Conservation (phyloP, 495 filamentous ascomycete genomes). For the Penicillium steckii region DNA sequence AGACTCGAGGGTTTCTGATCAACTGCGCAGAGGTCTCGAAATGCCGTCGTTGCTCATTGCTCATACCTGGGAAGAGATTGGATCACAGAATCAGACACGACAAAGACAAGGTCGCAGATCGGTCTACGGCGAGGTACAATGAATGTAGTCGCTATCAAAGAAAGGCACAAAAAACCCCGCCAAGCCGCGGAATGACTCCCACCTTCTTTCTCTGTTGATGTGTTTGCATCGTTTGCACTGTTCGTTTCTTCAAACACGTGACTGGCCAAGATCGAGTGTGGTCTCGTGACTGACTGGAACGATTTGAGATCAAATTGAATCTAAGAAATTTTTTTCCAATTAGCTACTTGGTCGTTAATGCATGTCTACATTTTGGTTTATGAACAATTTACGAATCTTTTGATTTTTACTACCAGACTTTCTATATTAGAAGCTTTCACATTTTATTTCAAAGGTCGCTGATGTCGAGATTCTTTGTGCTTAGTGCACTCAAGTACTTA, state of each 20-base stretch:
- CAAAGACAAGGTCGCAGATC: not conserved
- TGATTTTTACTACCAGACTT: no score
- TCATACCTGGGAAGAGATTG: not conserved
- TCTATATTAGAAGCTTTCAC: no score
- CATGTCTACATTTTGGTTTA: no score
- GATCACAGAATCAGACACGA: not conserved
- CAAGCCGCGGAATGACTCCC: constrained; percentile 38
- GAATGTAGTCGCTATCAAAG: constrained; percentile 15
- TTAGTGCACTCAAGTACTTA: no score
- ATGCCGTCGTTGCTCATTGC: not conserved
- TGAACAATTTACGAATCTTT: no score
- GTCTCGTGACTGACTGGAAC: no score
- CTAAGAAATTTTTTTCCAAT: no score
- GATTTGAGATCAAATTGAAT: no score
- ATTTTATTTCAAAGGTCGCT: no score
- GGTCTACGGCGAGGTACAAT: not conserved
- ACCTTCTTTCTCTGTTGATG: constrained; percentile 21
- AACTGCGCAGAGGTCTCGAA: not conserved
- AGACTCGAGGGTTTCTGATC: not conserved
- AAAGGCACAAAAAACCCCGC: constrained; percentile 35
- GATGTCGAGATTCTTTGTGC: no score
- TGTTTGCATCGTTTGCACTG: constrained; percentile 36
- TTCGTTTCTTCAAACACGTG: not conserved
- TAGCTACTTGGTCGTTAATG: no score
- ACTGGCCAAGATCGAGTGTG: not conserved